Percentiles rank a stretch among this genome's conserved stretches.
phyloP scores from a whole-genome alignment of 2,329 filamentous ascomycete species.

The Xylaria sp. region DNA sequence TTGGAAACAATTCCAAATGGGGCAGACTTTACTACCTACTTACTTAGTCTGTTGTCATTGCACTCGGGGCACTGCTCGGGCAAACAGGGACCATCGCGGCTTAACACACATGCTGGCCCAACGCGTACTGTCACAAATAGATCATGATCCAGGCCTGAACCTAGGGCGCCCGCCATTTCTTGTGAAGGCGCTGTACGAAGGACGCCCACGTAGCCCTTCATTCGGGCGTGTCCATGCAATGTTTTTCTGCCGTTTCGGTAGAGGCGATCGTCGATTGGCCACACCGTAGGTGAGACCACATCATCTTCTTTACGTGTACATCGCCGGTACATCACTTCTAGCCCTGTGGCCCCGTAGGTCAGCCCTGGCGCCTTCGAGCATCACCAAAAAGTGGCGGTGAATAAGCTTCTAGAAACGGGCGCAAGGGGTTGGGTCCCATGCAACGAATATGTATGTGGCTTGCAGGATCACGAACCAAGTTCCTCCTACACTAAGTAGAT shows the following conservation, averaged over 20 bases:
- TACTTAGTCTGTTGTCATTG: slow-evolving; percentile 7
- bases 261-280: slow-evolving; percentile 10
- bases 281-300: slow-evolving; percentile 14
- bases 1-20: slow-evolving; percentile 25
- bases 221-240: slow-evolving; percentile 3
- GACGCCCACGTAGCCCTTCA: not conserved
- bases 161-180: slow-evolving; percentile 5
- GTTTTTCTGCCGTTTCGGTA: slow-evolving; percentile 3
- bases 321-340: not conserved
- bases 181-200: not conserved
- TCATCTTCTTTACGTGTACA: no score
- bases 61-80: no score
- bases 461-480: slow-evolving; percentile 10
- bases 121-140: slow-evolving; percentile 1
- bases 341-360: slow-evolving; percentile 20
- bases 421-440: not conserved
- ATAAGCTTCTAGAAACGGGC: slow-evolving; percentile 21
- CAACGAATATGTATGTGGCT: slow-evolving; percentile 13
- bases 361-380: slow-evolving; percentile 15
- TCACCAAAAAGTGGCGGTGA: slow-evolving; percentile 22
- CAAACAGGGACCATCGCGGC: not conserved
- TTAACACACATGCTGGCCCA: not conserved
- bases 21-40: not conserved
- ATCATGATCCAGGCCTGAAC: no score
- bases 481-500: slow-evolving; percentile 4